These are phyloP conservation scores for Colletotrichum salicis DNA, from an alignment of 2,329 filamentous ascomycete genomes.

Conservation along the genomic window DNA sequence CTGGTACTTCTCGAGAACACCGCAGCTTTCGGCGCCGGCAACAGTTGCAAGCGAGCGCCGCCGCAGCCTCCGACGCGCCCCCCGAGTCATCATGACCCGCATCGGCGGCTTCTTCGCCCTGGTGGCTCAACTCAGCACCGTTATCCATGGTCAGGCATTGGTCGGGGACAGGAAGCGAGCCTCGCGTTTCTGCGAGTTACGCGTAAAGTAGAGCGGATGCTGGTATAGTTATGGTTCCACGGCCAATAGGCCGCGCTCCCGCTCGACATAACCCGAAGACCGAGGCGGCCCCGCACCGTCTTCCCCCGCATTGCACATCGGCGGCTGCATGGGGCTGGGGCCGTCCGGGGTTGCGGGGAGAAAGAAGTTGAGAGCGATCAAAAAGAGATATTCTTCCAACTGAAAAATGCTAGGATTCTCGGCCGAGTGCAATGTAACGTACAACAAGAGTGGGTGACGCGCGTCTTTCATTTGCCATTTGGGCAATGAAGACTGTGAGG, in stretches of 20 bases:
- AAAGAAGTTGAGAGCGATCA: neutral
- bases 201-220: neutral
- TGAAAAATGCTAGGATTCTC: neutral
- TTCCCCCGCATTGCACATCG: neutral
- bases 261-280: neutral
- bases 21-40: constrained; percentile 47
- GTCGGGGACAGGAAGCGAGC: neutral
- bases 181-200: neutral
- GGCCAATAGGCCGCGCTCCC: neutral
- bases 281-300: neutral
- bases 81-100: constrained; percentile 38
- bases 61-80: constrained; percentile 60
- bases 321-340: neutral
- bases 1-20: constrained; percentile 47
- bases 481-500: too few species aligned
- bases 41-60: constrained; percentile 39
- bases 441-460: neutral
- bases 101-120: constrained; percentile 39
- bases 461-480: neutral
- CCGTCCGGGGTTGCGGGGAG: neutral
- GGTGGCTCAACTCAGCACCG: constrained; percentile 8
- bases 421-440: neutral
- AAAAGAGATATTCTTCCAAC: neutral
- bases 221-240: constrained; percentile 6
- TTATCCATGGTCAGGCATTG: neutral